Percentiles rank a stretch among this genome's conserved stretches.
These are phyloP conservation scores for Triticum dicoccoides DNA, from an alignment of 176 grass and related monocot species.

Conservation along the genomic window DNA sequence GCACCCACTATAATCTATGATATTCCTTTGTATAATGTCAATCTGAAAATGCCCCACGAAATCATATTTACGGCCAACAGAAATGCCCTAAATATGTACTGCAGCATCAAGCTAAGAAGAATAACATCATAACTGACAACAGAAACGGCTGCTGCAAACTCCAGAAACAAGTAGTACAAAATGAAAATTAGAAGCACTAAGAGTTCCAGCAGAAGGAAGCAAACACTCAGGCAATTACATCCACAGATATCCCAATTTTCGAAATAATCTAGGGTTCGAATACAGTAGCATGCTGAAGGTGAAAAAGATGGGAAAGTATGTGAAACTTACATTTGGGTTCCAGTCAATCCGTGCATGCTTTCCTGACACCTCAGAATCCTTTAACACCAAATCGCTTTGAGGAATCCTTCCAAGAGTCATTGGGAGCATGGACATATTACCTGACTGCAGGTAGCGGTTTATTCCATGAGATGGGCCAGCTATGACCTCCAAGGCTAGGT, in stretches of 20 bases:
- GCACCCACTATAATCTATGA: neutral
- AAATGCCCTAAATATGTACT: constrained; percentile 7
- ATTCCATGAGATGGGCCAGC: constrained; percentile 60
- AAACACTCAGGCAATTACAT: neutral
- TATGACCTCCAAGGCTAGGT: constrained; percentile 59
- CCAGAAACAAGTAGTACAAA: neutral
- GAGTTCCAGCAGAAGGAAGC: neutral
- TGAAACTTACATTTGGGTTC: constrained; percentile 55
- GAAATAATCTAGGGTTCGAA: neutral
- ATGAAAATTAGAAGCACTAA: neutral
- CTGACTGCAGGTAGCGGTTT: constrained; percentile 40
- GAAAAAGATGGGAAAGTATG: neutral
- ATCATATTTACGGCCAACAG: neutral
- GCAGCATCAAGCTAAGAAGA: neutral
- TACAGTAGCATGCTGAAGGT: neutral
- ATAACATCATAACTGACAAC: neutral
- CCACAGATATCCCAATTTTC: neutral
- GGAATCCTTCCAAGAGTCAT: constrained; percentile 68
- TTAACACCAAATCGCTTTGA: constrained; percentile 52
- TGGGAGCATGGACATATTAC: constrained; percentile 23
- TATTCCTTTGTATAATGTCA: neutral
- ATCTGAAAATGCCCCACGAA: neutral
- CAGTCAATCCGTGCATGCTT: constrained; percentile 71
- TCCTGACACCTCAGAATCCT: constrained; percentile 77
- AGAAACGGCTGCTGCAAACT: constrained; percentile 9